Evolutionary conservation across 1,284 basidiomycete genomes (phyloP).

Genomic region (Wallemia ichthyophaga): DNA sequence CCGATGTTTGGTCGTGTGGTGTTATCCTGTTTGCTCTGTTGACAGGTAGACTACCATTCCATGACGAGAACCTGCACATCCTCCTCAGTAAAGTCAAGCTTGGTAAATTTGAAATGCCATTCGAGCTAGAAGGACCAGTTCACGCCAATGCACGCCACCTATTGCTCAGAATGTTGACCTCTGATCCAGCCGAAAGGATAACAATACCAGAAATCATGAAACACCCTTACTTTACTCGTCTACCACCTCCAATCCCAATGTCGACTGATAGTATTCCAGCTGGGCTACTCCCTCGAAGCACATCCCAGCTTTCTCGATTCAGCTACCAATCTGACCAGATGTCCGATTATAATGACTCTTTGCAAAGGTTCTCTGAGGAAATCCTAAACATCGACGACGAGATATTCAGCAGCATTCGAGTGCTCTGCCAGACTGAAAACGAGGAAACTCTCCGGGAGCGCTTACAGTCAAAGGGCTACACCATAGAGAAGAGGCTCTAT

Average conservation of each 20-base stretch:
- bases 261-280: conserved; percentile 28
- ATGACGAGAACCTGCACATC: conserved; percentile 32
- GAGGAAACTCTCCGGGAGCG: conserved; percentile 39
- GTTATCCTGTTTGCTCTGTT: conserved; percentile 80
- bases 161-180: conserved; percentile 58
- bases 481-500: background rate
- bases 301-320: background rate
- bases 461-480: conserved; percentile 17
- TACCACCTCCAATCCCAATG: conserved; percentile 22
- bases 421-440: conserved; percentile 51
- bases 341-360: conserved; percentile 25
- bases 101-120: conserved; percentile 58
- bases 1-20: conserved; percentile 96
- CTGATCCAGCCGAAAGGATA: conserved; percentile 51
- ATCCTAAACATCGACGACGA: conserved; percentile 44
- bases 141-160: conserved; percentile 42
- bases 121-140: conserved; percentile 29
- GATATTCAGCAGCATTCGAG: conserved; percentile 65
- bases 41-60: conserved; percentile 74
- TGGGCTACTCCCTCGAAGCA: background rate
- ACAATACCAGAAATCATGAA: conserved; percentile 56
- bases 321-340: conserved; percentile 2
- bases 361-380: conserved; percentile 33
- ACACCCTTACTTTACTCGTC: conserved; percentile 66
- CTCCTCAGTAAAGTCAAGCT: conserved; percentile 56